These are phyloP conservation scores for Lichtheimia ramosa DNA, from an alignment of 371 early-diverging fungal genomes.

Conservation along the genomic window DNA sequence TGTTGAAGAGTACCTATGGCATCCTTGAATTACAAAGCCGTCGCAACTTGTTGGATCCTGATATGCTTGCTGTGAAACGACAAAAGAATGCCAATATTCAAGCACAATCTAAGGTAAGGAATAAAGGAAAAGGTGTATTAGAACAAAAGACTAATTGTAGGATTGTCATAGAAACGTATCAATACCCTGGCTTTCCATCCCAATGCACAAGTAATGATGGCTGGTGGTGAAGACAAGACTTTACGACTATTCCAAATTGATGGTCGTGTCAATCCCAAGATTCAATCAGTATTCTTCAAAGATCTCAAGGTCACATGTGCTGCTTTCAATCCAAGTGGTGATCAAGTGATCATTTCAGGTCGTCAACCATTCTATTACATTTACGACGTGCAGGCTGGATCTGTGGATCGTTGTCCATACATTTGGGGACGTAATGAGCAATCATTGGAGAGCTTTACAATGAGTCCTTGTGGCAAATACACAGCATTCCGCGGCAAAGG, in stretches of 20 bases:
- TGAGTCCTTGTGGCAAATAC: slow-evolving; percentile 61
- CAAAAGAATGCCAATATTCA: slow-evolving; percentile 77
- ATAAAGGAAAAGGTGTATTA: neutral
- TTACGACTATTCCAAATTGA: slow-evolving; percentile 87
- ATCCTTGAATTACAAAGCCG: slow-evolving; percentile 41
- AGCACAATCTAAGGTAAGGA: slow-evolving; percentile 30
- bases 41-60: slow-evolving; percentile 45
- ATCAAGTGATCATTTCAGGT: slow-evolving; percentile 75
- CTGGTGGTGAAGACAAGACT: slow-evolving; percentile 84
- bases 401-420: slow-evolving; percentile 65
- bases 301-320: slow-evolving; percentile 81
- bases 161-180: slow-evolving; percentile 24
- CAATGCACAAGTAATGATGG: slow-evolving; percentile 82
- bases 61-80: slow-evolving; percentile 62
- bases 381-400: slow-evolving; percentile 82
- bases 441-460: slow-evolving; percentile 50
- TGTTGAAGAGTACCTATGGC: slow-evolving; percentile 56
- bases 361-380: slow-evolving; percentile 77
- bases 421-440: slow-evolving; percentile 75
- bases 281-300: slow-evolving; percentile 80
- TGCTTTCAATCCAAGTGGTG: slow-evolving; percentile 74
- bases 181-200: slow-evolving; percentile 89
- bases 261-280: slow-evolving; percentile 86
- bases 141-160: neutral
- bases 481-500: slow-evolving; percentile 78